Percentiles rank a stretch among this genome's conserved stretches.
These are phyloP conservation scores for Ajuga chamaepitys DNA, from an alignment of 257 asterid species.

Conservation along the genomic window DNA sequence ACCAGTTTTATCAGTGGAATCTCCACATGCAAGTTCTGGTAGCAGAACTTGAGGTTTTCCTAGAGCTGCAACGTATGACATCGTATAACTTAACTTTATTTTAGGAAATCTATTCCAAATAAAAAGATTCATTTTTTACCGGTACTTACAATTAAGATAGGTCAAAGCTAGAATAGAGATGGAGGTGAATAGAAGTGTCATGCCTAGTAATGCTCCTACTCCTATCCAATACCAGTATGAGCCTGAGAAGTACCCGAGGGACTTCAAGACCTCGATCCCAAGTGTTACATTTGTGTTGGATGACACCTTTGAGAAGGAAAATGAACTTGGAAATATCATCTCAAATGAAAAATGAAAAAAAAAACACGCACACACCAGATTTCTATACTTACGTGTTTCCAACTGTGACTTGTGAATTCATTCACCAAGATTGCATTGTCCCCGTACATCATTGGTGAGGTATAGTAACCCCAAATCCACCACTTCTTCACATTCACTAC, in stretches of 20 bases:
- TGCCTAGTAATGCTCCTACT: slow-evolving; percentile 34
- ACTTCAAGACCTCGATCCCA: slow-evolving; percentile 29
- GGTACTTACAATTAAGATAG: slow-evolving; percentile 49
- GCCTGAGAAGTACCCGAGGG: slow-evolving; percentile 23
- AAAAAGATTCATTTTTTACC: background rate
- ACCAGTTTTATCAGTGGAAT: slow-evolving; percentile 2
- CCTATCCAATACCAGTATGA: slow-evolving; percentile 48
- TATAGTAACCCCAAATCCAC: slow-evolving; percentile 35
- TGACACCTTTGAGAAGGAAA: slow-evolving; percentile 16
- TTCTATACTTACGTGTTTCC: slow-evolving; percentile 29
- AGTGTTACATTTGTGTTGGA: slow-evolving; percentile 20
- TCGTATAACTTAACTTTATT: background rate
- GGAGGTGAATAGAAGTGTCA: slow-evolving; percentile 17
- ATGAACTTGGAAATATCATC: background rate
- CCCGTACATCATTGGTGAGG: slow-evolving; percentile 34
- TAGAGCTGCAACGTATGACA: slow-evolving; percentile 28
- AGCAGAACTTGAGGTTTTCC: slow-evolving; percentile 37
- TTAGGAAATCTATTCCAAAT: background rate
- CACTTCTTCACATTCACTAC: slow-evolving; percentile 22
- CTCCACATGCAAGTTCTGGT: slow-evolving; percentile 21
- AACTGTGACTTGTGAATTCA: slow-evolving; percentile 37
- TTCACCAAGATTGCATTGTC: slow-evolving; percentile 34
- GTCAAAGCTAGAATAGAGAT: slow-evolving; percentile 27
- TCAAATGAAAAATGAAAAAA: background rate
- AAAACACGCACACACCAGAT: background rate